Evolutionary conservation across 2,329 filamentous ascomycete species (phyloP), one percentile per base, ranked within the genome.

Genomic region (Ophiocordyceps camponoti-leonardi): DNA sequence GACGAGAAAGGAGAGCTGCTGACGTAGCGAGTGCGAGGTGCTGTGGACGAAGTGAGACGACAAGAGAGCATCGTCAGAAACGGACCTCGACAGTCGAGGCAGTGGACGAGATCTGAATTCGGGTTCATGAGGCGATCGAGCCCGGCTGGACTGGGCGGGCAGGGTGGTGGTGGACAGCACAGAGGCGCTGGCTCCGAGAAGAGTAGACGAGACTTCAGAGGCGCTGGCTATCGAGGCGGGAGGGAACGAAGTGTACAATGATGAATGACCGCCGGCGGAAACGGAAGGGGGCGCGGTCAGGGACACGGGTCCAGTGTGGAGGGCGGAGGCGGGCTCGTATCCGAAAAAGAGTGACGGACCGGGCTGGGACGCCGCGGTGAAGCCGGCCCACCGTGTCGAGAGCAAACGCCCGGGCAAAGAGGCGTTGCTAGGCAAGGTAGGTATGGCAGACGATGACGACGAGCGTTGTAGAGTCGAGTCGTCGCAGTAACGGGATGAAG

Each of bases 1-100:
- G 6, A 45, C 14, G 18, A 47, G 33, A 19, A 47, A 45, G 2
- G 43, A 47, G 8, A 45, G 43, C 26, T 47, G 46, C 26, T 45
- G 43, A 18, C 43, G 46, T 10, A 47, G 39, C 12, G 40, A 30
- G 5, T 45, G 43, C 31, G 31, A 35, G 31, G 31, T 35, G 31
- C 31, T 35, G 13, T 35, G 31, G 12, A n/a, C 31, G 13, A 13
- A 8, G n/a, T 14, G 31, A 35, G 31, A 35, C 12, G 31, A 35
- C 13, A 35, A 16, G 31, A 35, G 14, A n/a, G 31, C 31, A 35
- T 35, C 31, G n/a, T 35, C 31, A n/a, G 31, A 35, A n/a, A 35
- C n/a, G 13, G 31, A 35, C 31, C 31, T 35, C 14, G 31, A 35
- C 6, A 35, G 31, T 35, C 31, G 31, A 3, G 31, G 31, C n/a